Conservation (phyloP, 305 asterid genomes). For the Fraxinus paxiana region DNA sequence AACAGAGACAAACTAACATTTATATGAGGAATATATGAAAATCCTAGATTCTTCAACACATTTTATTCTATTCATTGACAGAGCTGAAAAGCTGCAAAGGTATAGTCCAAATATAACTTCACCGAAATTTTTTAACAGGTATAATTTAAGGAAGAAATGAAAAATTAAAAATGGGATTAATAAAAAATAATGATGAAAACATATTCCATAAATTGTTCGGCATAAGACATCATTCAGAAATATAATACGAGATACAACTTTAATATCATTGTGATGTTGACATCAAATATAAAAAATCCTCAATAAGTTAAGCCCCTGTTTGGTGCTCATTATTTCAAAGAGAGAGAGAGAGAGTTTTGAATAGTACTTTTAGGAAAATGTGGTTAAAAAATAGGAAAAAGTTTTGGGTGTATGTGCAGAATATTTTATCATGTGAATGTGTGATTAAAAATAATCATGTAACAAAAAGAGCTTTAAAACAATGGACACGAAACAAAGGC, state of each 20-base stretch:
- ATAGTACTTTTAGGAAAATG: neutral
- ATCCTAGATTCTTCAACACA: slow-evolving; percentile 6
- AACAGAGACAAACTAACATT: slow-evolving; percentile 1
- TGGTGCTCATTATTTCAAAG: neutral
- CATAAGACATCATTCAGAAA: neutral
- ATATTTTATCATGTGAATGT: neutral
- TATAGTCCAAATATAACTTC: slow-evolving; percentile 15
- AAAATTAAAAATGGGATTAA: neutral
- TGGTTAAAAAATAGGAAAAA: neutral
- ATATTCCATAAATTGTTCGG: neutral
- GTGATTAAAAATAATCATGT: neutral
- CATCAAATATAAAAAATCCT: neutral
- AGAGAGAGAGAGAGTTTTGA: neutral
- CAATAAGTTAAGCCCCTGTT: neutral
- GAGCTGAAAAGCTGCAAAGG: neutral
- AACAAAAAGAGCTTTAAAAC: neutral
- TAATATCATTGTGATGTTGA: neutral
- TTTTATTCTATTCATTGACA: slow-evolving; percentile 4
- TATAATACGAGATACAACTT: neutral
- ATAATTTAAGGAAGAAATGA: neutral
- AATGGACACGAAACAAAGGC: neutral
- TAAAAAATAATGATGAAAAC: neutral
- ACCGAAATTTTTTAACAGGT: neutral
- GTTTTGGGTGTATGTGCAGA: neutral
- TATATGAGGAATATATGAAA: slow-evolving; percentile 13